phyloP scores from a whole-genome alignment of 1,284 basidiomycete species.

The Pseudozyma tsukubaensis region DNA sequence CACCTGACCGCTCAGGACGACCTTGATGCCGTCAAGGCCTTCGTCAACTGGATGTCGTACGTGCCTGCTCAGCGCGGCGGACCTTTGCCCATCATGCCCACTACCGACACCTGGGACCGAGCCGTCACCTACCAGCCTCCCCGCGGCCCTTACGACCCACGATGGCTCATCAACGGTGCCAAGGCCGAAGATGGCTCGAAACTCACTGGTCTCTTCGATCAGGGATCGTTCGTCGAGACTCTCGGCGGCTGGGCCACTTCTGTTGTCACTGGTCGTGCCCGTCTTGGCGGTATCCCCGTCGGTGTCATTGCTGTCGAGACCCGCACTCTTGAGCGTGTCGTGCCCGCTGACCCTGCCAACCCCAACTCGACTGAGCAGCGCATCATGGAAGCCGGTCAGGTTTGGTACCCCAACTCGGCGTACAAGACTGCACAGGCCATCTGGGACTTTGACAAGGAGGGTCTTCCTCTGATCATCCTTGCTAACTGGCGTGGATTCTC shows the following conservation, averaged over 20 bases:
- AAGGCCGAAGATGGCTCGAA: conserved; percentile 78
- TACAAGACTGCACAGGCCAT: conserved; percentile 99
- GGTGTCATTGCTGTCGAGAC: conserved; percentile 99
- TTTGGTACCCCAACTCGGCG: conserved; percentile 99
- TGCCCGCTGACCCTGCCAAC: conserved; percentile 99
- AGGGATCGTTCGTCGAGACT: conserved; percentile 94
- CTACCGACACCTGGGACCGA: conserved; percentile 81
- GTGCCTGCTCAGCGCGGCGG: conserved; percentile 72
- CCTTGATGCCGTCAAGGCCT: conserved; percentile 71
- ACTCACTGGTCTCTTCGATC: conserved; percentile 88
- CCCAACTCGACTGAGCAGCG: conserved; percentile 95
- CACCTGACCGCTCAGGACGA: conserved; percentile 95
- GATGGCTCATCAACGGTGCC: conserved; percentile 97
- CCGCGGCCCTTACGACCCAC: conserved; percentile 94
- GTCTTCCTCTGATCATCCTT: conserved; percentile 95
- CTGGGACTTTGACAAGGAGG: conserved; percentile 97
- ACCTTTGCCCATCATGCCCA: conserved; percentile 53
- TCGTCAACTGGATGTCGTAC: conserved; percentile 91
- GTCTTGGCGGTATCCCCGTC: conserved; percentile 95
- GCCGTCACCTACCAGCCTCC: conserved; percentile 89
- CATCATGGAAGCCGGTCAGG: conserved; percentile 99
- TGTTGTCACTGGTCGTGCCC: conserved; percentile 83
- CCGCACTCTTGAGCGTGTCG: conserved; percentile 93
- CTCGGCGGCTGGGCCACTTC: conserved; percentile 71
- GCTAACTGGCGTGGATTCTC: conserved; percentile 99